Evolutionary conservation across 495 filamentous ascomycete genomes (phyloP).

Genomic region (Daldinia concentrica): DNA sequence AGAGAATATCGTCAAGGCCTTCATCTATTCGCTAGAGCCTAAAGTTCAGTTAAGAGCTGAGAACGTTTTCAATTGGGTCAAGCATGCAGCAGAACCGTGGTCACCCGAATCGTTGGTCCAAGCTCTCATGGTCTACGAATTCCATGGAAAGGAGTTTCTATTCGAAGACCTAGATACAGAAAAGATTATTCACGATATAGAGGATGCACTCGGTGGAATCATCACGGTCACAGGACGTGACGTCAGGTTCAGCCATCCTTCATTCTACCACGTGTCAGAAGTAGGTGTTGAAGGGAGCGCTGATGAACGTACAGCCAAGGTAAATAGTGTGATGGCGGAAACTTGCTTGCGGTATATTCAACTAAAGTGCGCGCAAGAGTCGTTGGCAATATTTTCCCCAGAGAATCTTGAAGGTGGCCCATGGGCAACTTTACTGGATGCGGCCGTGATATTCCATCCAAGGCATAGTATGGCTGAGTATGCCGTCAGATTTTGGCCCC

Average conservation of each 20-base stretch:
- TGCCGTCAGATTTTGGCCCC: not conserved
- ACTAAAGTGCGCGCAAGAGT: not conserved
- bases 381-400: not conserved
- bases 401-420: not conserved
- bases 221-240: not conserved
- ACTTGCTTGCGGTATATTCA: not conserved
- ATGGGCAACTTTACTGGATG: not conserved
- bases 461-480: not conserved
- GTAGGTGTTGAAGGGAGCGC: not conserved
- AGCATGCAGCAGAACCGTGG: not conserved
- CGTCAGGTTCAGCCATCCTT: not conserved
- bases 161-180: not conserved
- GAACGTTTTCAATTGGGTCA: not conserved
- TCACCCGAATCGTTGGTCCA: not conserved
- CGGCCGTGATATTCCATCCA: not conserved
- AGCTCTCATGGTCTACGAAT: not conserved
- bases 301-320: not conserved
- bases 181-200: not conserved
- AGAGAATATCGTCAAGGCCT: not conserved
- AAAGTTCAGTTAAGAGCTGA: not conserved
- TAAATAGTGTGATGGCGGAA: not conserved
- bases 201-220: not conserved
- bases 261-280: not conserved
- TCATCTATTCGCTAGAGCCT: not conserved
- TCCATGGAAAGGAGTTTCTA: not conserved